These are phyloP conservation scores for Rhodotorula diobovata DNA, from an alignment of 768 basidiomycete genomes.

Conservation along the genomic window DNA sequence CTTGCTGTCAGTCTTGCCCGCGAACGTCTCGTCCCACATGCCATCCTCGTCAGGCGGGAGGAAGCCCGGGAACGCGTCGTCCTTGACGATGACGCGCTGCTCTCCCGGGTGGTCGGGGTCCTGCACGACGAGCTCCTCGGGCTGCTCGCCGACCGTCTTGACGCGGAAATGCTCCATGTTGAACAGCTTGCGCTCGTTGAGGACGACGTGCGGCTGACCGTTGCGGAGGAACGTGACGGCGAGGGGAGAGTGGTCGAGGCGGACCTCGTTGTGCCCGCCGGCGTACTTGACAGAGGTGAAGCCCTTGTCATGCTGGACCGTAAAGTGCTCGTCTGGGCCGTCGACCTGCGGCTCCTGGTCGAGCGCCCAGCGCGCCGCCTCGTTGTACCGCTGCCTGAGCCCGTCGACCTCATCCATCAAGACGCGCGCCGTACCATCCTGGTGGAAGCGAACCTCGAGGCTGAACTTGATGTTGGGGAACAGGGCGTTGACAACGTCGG, in stretches of 20 bases:
- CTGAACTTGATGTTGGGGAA: slow-evolving; percentile 79
- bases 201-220: slow-evolving; percentile 75
- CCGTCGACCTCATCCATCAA: slow-evolving; percentile 84
- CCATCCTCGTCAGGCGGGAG: slow-evolving; percentile 79
- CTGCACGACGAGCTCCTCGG: slow-evolving; percentile 47
- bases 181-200: slow-evolving; percentile 82
- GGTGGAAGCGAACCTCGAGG: slow-evolving; percentile 75
- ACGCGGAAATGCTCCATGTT: slow-evolving; percentile 93
- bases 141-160: slow-evolving; percentile 55
- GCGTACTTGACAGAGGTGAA: slow-evolving; percentile 52
- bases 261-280: slow-evolving; percentile 45
- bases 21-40: slow-evolving; percentile 85
- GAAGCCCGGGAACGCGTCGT: slow-evolving; percentile 43
- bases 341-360: slow-evolving; percentile 62
- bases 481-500: slow-evolving; percentile 69
- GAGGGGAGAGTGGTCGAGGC: slow-evolving; percentile 68
- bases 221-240: slow-evolving; percentile 65
- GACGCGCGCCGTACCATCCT: slow-evolving; percentile 83
- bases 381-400: slow-evolving; percentile 78
- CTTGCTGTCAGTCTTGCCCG: slow-evolving; percentile 83
- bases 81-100: slow-evolving; percentile 35
- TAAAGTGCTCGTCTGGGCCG: slow-evolving; percentile 19
- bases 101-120: slow-evolving; percentile 53
- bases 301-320: slow-evolving; percentile 47
- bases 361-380: slow-evolving; percentile 84